Evolutionary conservation across 148 eudicot genomes (phyloP).

Genomic region (Arctostaphylos glauca): DNA sequence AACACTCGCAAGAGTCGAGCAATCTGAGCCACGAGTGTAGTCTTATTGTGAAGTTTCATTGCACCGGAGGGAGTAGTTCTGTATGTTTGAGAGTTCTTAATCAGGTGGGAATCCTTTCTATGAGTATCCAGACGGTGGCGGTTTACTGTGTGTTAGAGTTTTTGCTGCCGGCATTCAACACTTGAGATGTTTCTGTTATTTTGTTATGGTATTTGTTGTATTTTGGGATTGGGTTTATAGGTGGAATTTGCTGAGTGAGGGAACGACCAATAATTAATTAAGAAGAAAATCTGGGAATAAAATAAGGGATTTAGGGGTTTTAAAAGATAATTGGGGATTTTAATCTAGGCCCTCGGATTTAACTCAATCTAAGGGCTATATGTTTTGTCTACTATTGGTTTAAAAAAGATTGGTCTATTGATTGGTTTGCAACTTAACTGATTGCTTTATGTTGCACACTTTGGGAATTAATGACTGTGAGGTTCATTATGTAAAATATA

Average conservation of each 20-base stretch:
- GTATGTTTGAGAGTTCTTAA: neutral
- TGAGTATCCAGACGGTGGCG: neutral
- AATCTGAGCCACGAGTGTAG: neutral
- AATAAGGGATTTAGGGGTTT: too few relatives aligned
- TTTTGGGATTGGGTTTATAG: neutral
- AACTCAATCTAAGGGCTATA: too few relatives aligned
- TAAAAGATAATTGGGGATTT: too few relatives aligned
- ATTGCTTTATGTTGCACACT: neutral
- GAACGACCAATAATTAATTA: neutral
- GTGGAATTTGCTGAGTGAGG: neutral
- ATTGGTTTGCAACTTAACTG: neutral
- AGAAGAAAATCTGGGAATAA: too few relatives aligned
- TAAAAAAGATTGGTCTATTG: too few relatives aligned
- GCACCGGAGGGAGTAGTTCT: neutral
- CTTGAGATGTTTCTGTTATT: too few relatives aligned
- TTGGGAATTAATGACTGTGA: neutral
- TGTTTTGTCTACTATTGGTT: too few relatives aligned
- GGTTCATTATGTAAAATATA: neutral
- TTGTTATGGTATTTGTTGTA: too few relatives aligned
- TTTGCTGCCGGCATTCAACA: too few relatives aligned
- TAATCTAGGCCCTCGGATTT: too few relatives aligned
- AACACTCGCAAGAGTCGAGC: neutral
- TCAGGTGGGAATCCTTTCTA: neutral
- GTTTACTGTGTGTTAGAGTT: neutral
- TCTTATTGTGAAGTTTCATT: neutral